Evolutionary conservation across 768 basidiomycete genomes (phyloP).

Genomic region (Mycena olivaceomarginata): DNA sequence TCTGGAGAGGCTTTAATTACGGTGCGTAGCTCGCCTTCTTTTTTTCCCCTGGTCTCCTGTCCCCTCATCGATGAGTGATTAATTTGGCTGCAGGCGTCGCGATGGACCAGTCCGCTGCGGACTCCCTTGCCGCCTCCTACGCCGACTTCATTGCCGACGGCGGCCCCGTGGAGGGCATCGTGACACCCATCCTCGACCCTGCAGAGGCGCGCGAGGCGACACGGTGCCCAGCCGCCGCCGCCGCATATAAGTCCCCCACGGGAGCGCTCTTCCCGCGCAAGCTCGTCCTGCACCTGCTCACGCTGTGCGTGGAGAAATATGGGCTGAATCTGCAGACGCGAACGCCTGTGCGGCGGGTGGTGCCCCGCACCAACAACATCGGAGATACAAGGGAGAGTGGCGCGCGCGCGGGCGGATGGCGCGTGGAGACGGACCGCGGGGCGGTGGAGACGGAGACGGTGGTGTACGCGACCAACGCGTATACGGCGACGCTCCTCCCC

Average conservation of each 20-base stretch:
- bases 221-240: slow-evolving; percentile 27
- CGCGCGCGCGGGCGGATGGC: slow-evolving; percentile 37
- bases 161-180: slow-evolving; percentile 49
- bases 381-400: no score
- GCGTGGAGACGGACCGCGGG: slow-evolving; percentile 59
- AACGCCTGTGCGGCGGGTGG: slow-evolving; percentile 43
- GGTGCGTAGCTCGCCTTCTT: slow-evolving; percentile 41
- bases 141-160: slow-evolving; percentile 52
- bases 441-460: slow-evolving; percentile 56
- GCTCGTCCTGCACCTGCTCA: slow-evolving; percentile 46
- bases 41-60: no score
- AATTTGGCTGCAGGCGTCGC: slow-evolving; percentile 40
- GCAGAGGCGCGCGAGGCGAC: slow-evolving; percentile 44
- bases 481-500: slow-evolving; percentile 61
- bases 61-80: neutral
- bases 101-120: slow-evolving; percentile 46
- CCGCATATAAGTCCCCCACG: slow-evolving; percentile 41
- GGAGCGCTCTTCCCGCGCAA: slow-evolving; percentile 49
- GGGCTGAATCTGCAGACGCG: slow-evolving; percentile 56
- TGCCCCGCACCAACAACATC: neutral
- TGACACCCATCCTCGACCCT: slow-evolving; percentile 50
- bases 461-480: slow-evolving; percentile 69
- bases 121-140: slow-evolving; percentile 45
- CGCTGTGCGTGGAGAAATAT: slow-evolving; percentile 43
- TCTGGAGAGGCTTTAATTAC: slow-evolving; percentile 48